Conservation (phyloP, 148 eudicot genomes). For the Arctostaphylos glauca region DNA sequence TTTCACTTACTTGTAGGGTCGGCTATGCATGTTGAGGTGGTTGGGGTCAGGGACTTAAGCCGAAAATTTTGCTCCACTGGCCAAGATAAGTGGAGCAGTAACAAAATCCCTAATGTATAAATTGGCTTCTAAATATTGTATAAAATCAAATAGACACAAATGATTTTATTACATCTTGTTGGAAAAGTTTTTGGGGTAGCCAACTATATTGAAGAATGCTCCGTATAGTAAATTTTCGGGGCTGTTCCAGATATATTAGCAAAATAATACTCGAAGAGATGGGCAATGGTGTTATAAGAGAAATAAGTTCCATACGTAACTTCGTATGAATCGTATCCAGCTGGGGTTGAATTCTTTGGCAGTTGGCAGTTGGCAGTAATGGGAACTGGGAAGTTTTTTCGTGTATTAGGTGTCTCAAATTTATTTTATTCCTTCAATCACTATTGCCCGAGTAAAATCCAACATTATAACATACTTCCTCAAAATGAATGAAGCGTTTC, state of each 20-base stretch:
- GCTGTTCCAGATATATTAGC: not conserved
- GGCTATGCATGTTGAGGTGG: not conserved
- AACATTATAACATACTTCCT: not conserved
- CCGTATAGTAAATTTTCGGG: not conserved
- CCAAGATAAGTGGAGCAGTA: not conserved
- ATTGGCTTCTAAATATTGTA: not conserved
- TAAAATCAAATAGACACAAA: not conserved
- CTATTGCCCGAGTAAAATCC: not conserved
- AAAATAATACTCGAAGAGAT: not conserved
- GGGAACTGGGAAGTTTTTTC: not conserved
- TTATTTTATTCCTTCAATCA: not conserved
- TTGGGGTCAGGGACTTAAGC: not conserved
- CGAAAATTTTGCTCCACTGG: not conserved
- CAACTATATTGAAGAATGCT: not conserved
- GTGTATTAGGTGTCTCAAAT: not conserved
- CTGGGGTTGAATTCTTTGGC: not conserved
- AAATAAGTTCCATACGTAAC: not conserved
- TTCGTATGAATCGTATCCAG: not conserved
- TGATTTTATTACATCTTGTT: not conserved
- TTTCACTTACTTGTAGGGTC: not conserved
- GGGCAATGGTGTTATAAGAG: not conserved
- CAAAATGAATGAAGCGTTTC: not conserved
- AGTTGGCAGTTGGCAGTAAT: not conserved
- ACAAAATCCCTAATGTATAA: not conserved
- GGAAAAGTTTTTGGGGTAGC: not conserved